Evolutionary conservation across 2,329 filamentous ascomycete genomes (phyloP).

Genomic region (Bipolaris cookei): DNA sequence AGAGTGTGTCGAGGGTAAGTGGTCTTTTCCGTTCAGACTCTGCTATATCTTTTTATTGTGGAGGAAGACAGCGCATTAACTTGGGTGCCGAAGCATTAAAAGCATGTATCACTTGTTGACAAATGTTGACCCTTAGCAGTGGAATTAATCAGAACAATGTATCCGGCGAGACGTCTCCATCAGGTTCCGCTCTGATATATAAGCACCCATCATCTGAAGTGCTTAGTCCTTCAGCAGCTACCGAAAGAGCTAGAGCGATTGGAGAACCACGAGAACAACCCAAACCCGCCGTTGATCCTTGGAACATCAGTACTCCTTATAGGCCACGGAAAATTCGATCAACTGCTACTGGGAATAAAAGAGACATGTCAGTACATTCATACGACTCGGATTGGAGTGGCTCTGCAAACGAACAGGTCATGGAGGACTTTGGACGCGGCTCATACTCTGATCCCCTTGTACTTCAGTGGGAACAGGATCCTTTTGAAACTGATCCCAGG

Average conservation of each 20-base stretch:
- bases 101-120: constrained; percentile 32
- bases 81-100: constrained; percentile 24
- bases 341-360: constrained; percentile 28
- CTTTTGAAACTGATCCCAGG: constrained; percentile 58
- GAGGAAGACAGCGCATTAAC: constrained; percentile 30
- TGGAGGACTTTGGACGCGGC: constrained; percentile 36
- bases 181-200: constrained; percentile 39
- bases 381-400: constrained; percentile 46
- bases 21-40: not conserved
- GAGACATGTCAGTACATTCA: constrained; percentile 46
- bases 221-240: constrained; percentile 36
- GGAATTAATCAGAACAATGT: constrained; percentile 44
- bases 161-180: constrained; percentile 43
- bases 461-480: constrained; percentile 60
- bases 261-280: constrained; percentile 41
- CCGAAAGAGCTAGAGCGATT: constrained; percentile 38
- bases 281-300: constrained; percentile 35
- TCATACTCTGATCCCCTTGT: constrained; percentile 44
- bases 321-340: constrained; percentile 38
- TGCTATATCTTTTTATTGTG: constrained; percentile 2
- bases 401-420: constrained; percentile 36
- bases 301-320: constrained; percentile 36
- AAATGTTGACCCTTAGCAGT: constrained; percentile 43
- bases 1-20: constrained; percentile 74
- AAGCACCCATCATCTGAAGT: constrained; percentile 41